phyloP scores from a whole-genome alignment of 1,139 yeast species.

The Candida glucosophila region DNA sequence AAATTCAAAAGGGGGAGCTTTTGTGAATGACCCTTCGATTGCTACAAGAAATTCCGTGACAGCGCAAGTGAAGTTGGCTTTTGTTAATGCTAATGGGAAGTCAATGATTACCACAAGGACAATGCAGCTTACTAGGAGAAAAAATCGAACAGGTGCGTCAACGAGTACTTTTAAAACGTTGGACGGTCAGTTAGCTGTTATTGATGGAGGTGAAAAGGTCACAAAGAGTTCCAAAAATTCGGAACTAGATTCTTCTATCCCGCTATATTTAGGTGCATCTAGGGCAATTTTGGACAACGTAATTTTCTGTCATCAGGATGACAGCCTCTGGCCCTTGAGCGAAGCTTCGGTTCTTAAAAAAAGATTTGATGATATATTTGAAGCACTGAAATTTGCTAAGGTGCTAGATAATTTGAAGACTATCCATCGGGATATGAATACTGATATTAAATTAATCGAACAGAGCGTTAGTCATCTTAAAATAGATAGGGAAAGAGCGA shows the following conservation, averaged over 20 bases:
- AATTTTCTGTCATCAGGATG: constrained; percentile 96
- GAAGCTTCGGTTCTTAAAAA: constrained; percentile 87
- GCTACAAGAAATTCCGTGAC: constrained; percentile 68
- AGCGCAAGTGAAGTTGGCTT: constrained; percentile 88
- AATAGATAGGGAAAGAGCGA: constrained; percentile 67
- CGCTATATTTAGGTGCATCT: constrained; percentile 79
- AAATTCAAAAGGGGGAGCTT: constrained; percentile 92
- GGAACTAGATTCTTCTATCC: constrained; percentile 78
- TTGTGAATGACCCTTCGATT: constrained; percentile 86
- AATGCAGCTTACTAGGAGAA: constrained; percentile 63
- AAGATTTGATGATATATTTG: constrained; percentile 92
- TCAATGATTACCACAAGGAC: constrained; percentile 84
- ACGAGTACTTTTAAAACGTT: constrained; percentile 76
- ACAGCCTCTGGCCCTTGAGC: constrained; percentile 90
- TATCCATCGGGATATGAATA: constrained; percentile 68
- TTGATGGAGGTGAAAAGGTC: constrained; percentile 57
- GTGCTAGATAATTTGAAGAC: constrained; percentile 74
- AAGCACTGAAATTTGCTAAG: constrained; percentile 87
- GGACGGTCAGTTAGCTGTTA: constrained; percentile 76
- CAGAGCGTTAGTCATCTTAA: constrained; percentile 72
- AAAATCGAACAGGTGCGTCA: constrained; percentile 18
- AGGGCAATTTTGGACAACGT: constrained; percentile 85
- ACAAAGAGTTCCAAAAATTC: constrained; percentile 78
- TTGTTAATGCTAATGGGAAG: constrained; percentile 62
- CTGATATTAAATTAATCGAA: constrained; percentile 66